Evolutionary conservation across 768 basidiomycete genomes (phyloP).

Genomic region (Termitomyces sp.): DNA sequence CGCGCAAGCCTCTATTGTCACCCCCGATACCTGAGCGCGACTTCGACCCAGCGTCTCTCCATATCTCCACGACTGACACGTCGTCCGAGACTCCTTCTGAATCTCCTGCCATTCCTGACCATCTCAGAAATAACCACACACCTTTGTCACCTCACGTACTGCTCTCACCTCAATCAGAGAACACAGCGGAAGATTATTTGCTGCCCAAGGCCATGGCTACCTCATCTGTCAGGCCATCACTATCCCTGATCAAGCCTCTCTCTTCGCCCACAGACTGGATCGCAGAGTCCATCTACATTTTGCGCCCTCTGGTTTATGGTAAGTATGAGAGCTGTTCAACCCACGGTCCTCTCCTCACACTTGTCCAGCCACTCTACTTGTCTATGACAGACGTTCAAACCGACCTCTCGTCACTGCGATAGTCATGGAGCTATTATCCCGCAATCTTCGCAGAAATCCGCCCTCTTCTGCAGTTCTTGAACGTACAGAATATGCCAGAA

Average conservation of each 20-base stretch:
- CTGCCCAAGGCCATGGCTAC: slow-evolving; percentile 77
- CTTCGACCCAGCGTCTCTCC: slow-evolving; percentile 68
- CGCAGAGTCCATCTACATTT: slow-evolving; percentile 63
- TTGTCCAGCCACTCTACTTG: slow-evolving; percentile 34
- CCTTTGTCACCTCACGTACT: slow-evolving; percentile 62
- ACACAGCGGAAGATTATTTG: slow-evolving; percentile 72
- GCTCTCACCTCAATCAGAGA: slow-evolving; percentile 49
- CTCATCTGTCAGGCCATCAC: slow-evolving; percentile 65
- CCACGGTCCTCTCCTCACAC: slow-evolving; percentile 6
- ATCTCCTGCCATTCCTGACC: slow-evolving; percentile 64
- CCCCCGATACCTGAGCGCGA: slow-evolving; percentile 87
- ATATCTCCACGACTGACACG: slow-evolving; percentile 44
- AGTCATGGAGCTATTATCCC: slow-evolving; percentile 66
- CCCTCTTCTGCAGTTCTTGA: slow-evolving; percentile 59
- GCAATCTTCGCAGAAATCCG: slow-evolving; percentile 66
- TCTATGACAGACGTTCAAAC: slow-evolving; percentile 43
- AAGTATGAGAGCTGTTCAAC: slow-evolving; percentile 11
- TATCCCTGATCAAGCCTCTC: slow-evolving; percentile 58
- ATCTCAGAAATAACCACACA: slow-evolving; percentile 73
- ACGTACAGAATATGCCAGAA: slow-evolving; percentile 71
- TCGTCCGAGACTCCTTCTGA: slow-evolving; percentile 52
- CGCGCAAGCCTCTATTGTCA: slow-evolving; percentile 68
- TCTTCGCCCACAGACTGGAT: slow-evolving; percentile 68
- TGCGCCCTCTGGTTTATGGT: slow-evolving; percentile 80
- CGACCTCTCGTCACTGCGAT: slow-evolving; percentile 63